Conservation (phyloP, 108 stramenopile species). For the Asterionellopsis glacialis region DNA sequence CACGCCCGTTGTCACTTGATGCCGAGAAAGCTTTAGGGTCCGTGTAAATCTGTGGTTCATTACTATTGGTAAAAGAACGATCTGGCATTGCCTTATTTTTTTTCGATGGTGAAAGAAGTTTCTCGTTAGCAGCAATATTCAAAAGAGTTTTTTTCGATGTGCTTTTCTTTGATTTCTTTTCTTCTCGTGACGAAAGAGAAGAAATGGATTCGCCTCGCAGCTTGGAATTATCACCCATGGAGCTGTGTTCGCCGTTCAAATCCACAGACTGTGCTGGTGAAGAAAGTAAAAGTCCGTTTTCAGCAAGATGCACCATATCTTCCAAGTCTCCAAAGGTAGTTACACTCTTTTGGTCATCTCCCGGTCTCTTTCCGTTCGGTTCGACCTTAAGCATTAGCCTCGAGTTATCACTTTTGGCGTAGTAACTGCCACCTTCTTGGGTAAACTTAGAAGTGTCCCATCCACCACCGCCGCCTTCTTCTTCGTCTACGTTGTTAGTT, state of each 20-base stretch:
- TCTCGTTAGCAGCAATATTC: no score
- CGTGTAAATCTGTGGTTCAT: no score
- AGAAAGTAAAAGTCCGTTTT: conserved; percentile 10
- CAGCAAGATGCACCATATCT: background rate
- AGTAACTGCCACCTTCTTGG: conserved; percentile 1
- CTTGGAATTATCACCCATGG: no score
- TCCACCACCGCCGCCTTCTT: background rate
- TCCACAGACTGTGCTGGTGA: background rate
- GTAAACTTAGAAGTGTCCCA: background rate
- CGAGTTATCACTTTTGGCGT: conserved; percentile 6
- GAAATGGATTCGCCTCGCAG: no score
- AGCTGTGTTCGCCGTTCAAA: background rate
- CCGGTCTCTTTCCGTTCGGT: conserved; percentile 4
- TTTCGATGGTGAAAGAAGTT: no score
- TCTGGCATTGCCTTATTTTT: no score
- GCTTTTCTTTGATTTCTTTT: no score
- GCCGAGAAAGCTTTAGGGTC: no score
- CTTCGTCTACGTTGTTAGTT: background rate
- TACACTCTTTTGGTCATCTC: background rate
- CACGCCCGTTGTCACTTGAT: no score
- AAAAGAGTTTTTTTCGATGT: no score
- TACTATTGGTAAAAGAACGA: no score
- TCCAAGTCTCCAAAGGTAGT: conserved; percentile 8
- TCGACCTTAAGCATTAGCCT: conserved; percentile 4
- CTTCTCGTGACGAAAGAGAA: no score